Conservation (phyloP, 306 rosid genomes). For the apple (Malus domestica) region DNA sequence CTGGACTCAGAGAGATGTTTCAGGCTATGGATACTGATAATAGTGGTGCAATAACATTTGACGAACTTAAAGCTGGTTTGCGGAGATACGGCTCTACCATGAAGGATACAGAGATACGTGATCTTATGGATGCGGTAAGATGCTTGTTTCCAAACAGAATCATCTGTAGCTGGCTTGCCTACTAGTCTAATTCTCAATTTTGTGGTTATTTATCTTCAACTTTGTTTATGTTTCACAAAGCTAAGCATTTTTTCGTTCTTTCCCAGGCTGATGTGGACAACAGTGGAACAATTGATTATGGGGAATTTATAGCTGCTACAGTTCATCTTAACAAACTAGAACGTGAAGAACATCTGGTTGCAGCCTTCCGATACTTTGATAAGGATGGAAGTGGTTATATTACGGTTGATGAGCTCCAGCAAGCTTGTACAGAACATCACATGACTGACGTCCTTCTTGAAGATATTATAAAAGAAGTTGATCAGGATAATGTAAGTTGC, state of each 20-base stretch:
- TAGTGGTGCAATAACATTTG: slow-evolving; percentile 94
- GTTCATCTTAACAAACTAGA: slow-evolving; percentile 96
- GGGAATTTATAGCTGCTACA: slow-evolving; percentile 94
- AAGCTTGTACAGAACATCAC: slow-evolving; percentile 85
- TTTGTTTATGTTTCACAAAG: slow-evolving; percentile 5
- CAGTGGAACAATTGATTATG: slow-evolving; percentile 93
- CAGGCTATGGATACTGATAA: slow-evolving; percentile 89
- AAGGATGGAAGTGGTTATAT: slow-evolving; percentile 93
- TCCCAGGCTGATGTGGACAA: slow-evolving; percentile 93
- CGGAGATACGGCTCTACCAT: slow-evolving; percentile 91
- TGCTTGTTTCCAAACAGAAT: slow-evolving; percentile 11
- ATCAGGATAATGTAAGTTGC: slow-evolving; percentile 86
- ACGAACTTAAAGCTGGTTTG: slow-evolving; percentile 95
- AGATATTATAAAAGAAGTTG: slow-evolving; percentile 87
- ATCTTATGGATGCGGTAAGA: slow-evolving; percentile 91
- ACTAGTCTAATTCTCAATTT: neutral
- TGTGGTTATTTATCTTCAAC: neutral
- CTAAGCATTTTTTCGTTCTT: slow-evolving; percentile 34
- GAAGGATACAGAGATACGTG: slow-evolving; percentile 87
- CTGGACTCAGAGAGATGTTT: slow-evolving; percentile 92
- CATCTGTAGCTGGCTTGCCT: neutral
- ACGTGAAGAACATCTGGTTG: slow-evolving; percentile 92
- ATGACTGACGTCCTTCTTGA: slow-evolving; percentile 81
- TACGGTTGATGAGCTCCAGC: slow-evolving; percentile 95
- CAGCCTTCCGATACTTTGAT: slow-evolving; percentile 87